These are phyloP conservation scores for Chytriomyces sp. DNA, from an alignment of 192 early-diverging fungal genomes.

Conservation along the genomic window DNA sequence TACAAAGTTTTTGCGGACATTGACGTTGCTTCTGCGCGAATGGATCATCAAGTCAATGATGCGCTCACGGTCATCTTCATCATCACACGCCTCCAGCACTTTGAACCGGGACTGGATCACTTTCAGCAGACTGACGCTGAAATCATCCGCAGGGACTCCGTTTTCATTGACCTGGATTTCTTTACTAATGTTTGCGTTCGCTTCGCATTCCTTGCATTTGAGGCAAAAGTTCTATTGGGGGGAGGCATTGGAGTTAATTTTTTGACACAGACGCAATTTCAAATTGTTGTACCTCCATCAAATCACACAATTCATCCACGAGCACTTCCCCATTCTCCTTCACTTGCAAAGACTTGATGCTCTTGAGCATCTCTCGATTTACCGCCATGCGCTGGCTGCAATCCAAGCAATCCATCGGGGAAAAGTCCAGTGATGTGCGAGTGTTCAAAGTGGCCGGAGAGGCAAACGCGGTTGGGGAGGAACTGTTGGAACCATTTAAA, in stretches of 20 bases:
- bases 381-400: not conserved
- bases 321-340: not conserved
- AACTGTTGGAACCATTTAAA: too few relatives aligned
- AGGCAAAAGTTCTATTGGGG: not conserved
- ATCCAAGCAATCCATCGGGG: not conserved
- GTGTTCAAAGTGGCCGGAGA: too few relatives aligned
- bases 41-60: not conserved
- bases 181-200: not conserved
- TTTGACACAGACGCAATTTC: not conserved
- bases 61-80: not conserved
- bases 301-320: not conserved
- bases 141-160: not conserved
- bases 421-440: not conserved
- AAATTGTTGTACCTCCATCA: not conserved
- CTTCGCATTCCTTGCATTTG: not conserved
- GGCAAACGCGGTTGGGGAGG: too few relatives aligned
- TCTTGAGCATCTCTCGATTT: not conserved
- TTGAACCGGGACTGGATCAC: not conserved
- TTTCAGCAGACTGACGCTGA: conserved; percentile 2
- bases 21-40: not conserved
- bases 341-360: not conserved
- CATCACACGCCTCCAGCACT: not conserved
- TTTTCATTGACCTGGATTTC: not conserved
- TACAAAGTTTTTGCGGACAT: not conserved
- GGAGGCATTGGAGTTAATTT: too few relatives aligned